These are phyloP conservation scores for Beauveria brongniartii DNA, from an alignment of 2,329 filamentous ascomycete genomes.

Conservation along the genomic window DNA sequence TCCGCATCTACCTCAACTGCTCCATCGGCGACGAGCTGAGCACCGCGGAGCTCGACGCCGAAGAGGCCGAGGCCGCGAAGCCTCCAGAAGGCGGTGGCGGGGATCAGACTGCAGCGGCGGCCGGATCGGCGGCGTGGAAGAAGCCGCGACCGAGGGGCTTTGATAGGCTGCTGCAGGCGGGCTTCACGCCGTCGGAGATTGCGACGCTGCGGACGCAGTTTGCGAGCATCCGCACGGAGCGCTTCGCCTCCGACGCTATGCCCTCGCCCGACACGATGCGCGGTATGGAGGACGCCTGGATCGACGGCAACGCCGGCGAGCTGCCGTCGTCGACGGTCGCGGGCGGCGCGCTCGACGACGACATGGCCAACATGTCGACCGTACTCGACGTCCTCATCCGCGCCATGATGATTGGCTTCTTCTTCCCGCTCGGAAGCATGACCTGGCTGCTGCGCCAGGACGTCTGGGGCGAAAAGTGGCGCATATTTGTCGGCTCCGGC, in stretches of 20 bases:
- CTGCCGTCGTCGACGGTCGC: constrained; percentile 27
- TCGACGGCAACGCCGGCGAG: constrained; percentile 56
- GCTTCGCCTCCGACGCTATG: constrained; percentile 83
- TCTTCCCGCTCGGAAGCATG: constrained; percentile 83
- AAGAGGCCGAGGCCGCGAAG: constrained; percentile 42
- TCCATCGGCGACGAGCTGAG: constrained; percentile 74
- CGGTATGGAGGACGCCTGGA: constrained; percentile 80
- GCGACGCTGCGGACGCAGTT: constrained; percentile 83
- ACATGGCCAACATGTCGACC: constrained; percentile 40
- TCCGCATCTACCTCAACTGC: constrained; percentile 82
- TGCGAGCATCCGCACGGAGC: constrained; percentile 70
- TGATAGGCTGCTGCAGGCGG: constrained; percentile 71
- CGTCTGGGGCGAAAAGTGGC: constrained; percentile 75
- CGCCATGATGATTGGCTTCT: constrained; percentile 86
- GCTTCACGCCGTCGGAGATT: constrained; percentile 78
- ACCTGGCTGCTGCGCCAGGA: constrained; percentile 80
- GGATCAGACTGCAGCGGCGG: constrained; percentile 40
- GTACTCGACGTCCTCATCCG: constrained; percentile 78
- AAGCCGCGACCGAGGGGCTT: constrained; percentile 58
- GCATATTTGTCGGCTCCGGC: constrained; percentile 80
- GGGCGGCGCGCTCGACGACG: constrained; percentile 33
- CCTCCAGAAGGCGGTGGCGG: constrained; percentile 40
- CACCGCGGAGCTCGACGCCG: constrained; percentile 57
- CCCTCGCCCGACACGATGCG: constrained; percentile 69
- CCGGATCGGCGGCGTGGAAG: constrained; percentile 17